Evolutionary conservation across 1,284 basidiomycete species (phyloP), one percentile per base, ranked within the genome.

Genomic region (Coniophora puteana): DNA sequence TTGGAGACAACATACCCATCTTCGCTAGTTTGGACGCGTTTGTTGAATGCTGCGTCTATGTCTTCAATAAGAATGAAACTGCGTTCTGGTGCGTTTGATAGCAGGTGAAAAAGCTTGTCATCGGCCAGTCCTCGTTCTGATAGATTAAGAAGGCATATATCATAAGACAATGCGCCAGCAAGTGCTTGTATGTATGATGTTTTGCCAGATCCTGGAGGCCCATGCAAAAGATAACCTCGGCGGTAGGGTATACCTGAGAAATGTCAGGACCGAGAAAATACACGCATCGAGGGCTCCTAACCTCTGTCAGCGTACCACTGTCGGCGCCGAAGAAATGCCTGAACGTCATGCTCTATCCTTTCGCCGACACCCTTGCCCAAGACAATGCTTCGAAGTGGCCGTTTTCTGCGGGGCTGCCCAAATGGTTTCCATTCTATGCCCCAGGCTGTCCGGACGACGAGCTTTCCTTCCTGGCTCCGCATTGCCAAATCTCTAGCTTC

Each of bases 111-210:
- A 17, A 99, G 74, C 67, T 95, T 97, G 69, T 99, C 96, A 61
- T 99, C 96, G 23, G 92, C 90, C 38, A 99, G 74, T 0, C 96
- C 96, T 41, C 96, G 79, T 67, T 99, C 95, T 22, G 95, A 95
- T 28, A 99, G 78, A 63, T 99, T 99, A 36, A 99, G 74, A 20
- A 99, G 67, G 61, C 94, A 98, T 44, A 99, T 97, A 63, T 99
- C 94, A 69, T 98, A 97, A 42, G 81, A 84, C 21, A 99, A 67
- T 13, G 83, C 80, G 10, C 95, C 96, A 8, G 96, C 96, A 7
- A 99, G 76, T 4, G 96, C 94, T 61, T 97, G 94, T 51, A 99
- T 99, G 67, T 94, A 99, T 1, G 93, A 98, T 1, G 94, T 95
- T 65, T 99, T 99, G 41, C 96, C 96, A 0, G 93, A 96, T 16